Evolutionary conservation across 2,329 filamentous ascomycete genomes (phyloP), one percentile per base, ranked within the genome.

Genomic region (Diaporthe amygdali): DNA sequence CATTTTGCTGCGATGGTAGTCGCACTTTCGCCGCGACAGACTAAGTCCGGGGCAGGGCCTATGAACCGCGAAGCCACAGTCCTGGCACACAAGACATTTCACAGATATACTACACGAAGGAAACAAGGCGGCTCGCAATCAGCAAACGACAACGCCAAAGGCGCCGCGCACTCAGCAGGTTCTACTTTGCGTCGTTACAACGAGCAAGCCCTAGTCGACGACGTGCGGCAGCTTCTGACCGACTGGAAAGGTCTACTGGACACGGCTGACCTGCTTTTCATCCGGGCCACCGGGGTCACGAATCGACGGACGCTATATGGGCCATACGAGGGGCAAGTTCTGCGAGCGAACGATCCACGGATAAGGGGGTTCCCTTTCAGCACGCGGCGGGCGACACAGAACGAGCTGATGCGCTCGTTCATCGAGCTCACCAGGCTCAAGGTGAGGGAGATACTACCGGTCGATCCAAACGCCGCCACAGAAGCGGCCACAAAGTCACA

Each of bases 1-100:
- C 96, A 99, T 80, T 99, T 99, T 79, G 96, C 96, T 0, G 96
- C 94, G 64, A 98, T 98, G 95, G 87, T 98, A 14, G 93, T 99
- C 14, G 95, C 95, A 0, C 87, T 98, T 5, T 91, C 94, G 0
- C 95, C 96, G 0, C 93, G 95, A 73, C 85, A 93, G 67, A 89
- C 90, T 46, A 96, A 94, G 79, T 85, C 86, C 3, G 85, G 89
- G 15, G 84, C 87, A 20, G 93, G 93, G 0, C 87, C 92, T 1
- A 89, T 97, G 78, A 95, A 97, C 75, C 89, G 94, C 67, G 93
- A 97, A 77, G 94, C 96, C 7, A 93, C 92, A 0, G 94, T 98
- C 0, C 87, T 98, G 54, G 96, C 95, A 0, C 96, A 98, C 82
- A 99, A 99, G 84, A 98, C 96, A 0, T 99, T 98, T 81, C 97